These are phyloP conservation scores for Basipetospora chlamydospora DNA, from an alignment of 2,329 filamentous ascomycete species.

Conservation along the genomic window DNA sequence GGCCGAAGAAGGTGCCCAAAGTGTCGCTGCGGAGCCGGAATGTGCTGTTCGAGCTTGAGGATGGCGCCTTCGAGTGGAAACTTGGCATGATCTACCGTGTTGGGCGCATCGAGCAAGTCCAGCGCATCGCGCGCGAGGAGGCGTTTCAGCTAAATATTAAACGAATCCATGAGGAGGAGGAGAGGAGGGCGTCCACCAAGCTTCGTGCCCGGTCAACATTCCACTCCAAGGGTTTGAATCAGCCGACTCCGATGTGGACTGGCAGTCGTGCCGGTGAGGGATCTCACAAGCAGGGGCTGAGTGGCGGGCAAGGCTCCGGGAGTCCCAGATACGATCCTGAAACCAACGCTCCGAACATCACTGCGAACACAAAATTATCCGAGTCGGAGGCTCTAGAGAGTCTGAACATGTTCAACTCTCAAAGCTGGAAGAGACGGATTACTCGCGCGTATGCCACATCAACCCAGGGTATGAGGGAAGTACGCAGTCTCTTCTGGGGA, in stretches of 20 bases:
- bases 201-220: constrained; percentile 40
- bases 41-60: constrained; percentile 82
- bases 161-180: constrained; percentile 61
- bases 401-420: constrained; percentile 67
- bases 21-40: constrained; percentile 70
- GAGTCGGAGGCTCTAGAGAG: constrained; percentile 62
- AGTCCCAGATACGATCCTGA: constrained; percentile 66
- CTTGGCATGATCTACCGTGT: constrained; percentile 85
- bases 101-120: constrained; percentile 77
- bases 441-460: constrained; percentile 59
- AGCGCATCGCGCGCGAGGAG: constrained; percentile 77
- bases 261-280: constrained; percentile 43
- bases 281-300: constrained; percentile 14
- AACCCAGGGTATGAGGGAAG: constrained; percentile 59
- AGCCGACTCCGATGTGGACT: constrained; percentile 20
- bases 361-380: constrained; percentile 45
- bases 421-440: constrained; percentile 86
- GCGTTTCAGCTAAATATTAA: constrained; percentile 81
- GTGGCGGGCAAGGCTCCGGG: constrained; percentile 8
- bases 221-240: constrained; percentile 19
- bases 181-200: constrained; percentile 36
- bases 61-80: constrained; percentile 96
- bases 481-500: constrained; percentile 70
- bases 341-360: constrained; percentile 26
- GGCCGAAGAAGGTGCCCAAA: constrained; percentile 73